Conservation (phyloP, 257 asterid species). For the Solanum paucissectum region DNA sequence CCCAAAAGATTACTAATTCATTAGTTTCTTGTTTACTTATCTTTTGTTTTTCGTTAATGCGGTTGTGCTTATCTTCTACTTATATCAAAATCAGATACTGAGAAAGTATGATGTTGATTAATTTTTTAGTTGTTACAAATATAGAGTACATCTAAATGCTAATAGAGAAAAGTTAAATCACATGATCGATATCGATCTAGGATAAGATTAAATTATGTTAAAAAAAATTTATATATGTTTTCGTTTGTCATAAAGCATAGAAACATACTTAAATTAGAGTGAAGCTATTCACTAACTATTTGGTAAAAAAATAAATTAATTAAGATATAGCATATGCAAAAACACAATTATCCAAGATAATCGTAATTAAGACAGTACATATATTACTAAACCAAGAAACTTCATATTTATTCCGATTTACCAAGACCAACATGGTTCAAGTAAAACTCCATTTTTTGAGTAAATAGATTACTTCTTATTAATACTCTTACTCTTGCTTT, state of each 20-base stretch:
- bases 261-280: neutral
- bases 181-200: neutral
- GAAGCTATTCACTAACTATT: neutral
- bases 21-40: neutral
- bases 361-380: neutral
- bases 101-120: neutral
- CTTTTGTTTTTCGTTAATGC: neutral
- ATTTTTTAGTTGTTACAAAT: neutral
- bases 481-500: neutral
- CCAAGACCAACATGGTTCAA: neutral
- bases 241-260: neutral
- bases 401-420: neutral
- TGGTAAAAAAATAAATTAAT: neutral
- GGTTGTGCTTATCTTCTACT: neutral
- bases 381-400: neutral
- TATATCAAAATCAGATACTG: neutral
- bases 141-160: neutral
- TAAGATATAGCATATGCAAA: neutral
- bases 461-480: neutral
- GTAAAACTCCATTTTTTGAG: neutral
- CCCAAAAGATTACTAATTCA: neutral
- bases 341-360: neutral
- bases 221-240: neutral
- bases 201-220: neutral
- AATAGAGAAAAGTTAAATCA: neutral